Conservation (phyloP, 2,329 filamentous ascomycete species). For the Curvularia sp. region DNA sequence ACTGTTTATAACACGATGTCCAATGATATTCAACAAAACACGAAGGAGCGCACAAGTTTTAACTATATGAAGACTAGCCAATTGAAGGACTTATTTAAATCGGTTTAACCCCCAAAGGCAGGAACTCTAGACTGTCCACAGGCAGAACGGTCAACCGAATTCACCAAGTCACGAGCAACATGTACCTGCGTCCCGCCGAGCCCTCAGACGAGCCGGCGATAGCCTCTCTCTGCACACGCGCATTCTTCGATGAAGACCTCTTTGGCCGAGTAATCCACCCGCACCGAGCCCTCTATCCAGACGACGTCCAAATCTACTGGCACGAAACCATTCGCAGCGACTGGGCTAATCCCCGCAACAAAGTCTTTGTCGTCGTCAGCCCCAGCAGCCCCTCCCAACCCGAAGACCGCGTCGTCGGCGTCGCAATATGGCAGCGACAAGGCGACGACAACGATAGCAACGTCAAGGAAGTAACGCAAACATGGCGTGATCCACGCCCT, state of each 20-base stretch:
- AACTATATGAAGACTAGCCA: background rate
- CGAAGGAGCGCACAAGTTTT: background rate
- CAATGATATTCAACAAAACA: background rate
- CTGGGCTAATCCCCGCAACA: slow-evolving; percentile 23
- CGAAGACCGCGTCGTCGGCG: slow-evolving; percentile 28
- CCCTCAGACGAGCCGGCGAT: slow-evolving; percentile 28
- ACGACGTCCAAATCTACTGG: slow-evolving; percentile 37
- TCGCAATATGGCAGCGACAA: slow-evolving; percentile 33
- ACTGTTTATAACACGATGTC: background rate
- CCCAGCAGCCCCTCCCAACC: background rate
- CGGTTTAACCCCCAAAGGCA: background rate
- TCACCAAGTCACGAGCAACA: background rate
- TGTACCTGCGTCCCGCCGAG: slow-evolving; percentile 27
- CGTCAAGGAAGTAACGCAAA: slow-evolving; percentile 14
- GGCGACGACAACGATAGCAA: slow-evolving; percentile 18
- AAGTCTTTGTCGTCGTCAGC: slow-evolving; percentile 20
- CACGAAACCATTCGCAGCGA: slow-evolving; percentile 20
- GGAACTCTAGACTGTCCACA: no score
- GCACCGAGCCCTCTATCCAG: slow-evolving; percentile 27
- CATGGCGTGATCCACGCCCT: slow-evolving; percentile 1
- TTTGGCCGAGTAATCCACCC: slow-evolving; percentile 41
- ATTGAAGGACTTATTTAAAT: background rate
- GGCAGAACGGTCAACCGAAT: background rate
- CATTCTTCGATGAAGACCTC: slow-evolving; percentile 43
- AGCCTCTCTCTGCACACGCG: slow-evolving; percentile 24